Evolutionary conservation across 177 flowering plant species (phyloP).

Genomic region (Telopea speciosissima): DNA sequence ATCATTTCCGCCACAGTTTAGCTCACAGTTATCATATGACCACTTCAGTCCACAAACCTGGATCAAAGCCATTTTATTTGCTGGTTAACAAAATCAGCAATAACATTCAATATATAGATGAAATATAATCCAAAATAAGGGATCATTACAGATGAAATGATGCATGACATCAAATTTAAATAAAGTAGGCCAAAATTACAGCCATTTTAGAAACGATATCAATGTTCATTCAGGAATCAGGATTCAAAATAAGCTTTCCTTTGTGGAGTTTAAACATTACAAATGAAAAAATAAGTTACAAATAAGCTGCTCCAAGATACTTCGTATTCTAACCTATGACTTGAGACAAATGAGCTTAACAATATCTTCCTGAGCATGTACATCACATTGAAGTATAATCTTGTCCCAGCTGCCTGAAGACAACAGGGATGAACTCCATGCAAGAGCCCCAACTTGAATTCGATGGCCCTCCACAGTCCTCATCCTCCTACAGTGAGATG

Average conservation of each 20-base stretch:
- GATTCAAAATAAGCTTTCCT: background rate
- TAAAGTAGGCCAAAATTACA: too few relatives aligned
- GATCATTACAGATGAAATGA: too few relatives aligned
- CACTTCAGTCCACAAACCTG: slow-evolving; percentile 97
- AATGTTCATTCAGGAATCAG: too few relatives aligned
- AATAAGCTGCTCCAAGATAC: background rate
- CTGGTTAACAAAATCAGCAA: too few relatives aligned
- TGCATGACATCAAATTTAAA: too few relatives aligned
- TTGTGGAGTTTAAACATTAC: background rate
- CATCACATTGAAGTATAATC: slow-evolving; percentile 84
- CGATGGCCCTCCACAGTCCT: slow-evolving; percentile 96
- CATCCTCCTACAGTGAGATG: slow-evolving; percentile 69
- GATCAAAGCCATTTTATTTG: slow-evolving; percentile 5
- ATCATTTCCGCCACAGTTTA: slow-evolving; percentile 98
- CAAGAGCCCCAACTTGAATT: slow-evolving; percentile 81
- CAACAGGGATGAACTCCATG: slow-evolving; percentile 83
- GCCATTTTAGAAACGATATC: too few relatives aligned
- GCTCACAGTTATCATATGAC: slow-evolving; percentile 95
- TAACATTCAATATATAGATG: too few relatives aligned
- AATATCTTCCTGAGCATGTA: slow-evolving; percentile 76
- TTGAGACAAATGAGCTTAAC: slow-evolving; percentile 89
- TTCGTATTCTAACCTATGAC: slow-evolving; percentile 57
- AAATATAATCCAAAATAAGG: too few relatives aligned
- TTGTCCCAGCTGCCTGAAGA: slow-evolving; percentile 94
- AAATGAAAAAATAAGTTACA: background rate